Evolutionary conservation across 2,329 filamentous ascomycete genomes (phyloP), one percentile per base, ranked within the genome.

Genomic region (Waltergamsia citrina): DNA sequence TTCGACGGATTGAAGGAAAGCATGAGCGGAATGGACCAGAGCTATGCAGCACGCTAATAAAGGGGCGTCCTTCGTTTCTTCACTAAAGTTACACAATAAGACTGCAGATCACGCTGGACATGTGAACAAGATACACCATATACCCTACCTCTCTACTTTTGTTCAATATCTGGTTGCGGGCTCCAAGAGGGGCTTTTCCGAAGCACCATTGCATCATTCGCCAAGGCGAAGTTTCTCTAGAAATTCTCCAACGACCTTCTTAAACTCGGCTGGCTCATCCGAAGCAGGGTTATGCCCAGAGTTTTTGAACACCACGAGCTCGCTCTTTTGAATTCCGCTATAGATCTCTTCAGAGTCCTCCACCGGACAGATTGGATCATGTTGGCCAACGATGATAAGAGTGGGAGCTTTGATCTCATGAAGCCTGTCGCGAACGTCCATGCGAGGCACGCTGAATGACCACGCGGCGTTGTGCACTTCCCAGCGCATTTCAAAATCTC

Each of bases 381-480:
- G 45, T 11, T 43, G 33, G 12, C 47, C 46, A 8, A 40, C 43
- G 5, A 40, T 26, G 1, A 50, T 34, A 10, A 50, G 36, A 2
- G 44, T 46, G 7, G 44, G 46, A 9, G 33, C 38, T 5, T 29
- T 30, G 17, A 50, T 42, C 3, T 44, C 35, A 3, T 20, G n/a
- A 9, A 47, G 32, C 10, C 33, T 40, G 3, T 32, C 7, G 5
- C 46, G 39, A 16, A 50, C 35, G 30, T 49, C 44, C n/a, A 49
- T 43, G 5, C 42, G 35, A 1, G 45, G 44, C 20, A 37, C 27
- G 17, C 40, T 49, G 25, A 39, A 36, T 2, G 43, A 42, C 22
- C 47, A 45, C 10, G 46, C 44, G 12, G 41, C 40, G 34, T 49
- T 48, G 21, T 48, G 42, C 11, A 42, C 44, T 28, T 48, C 38